Conservation (phyloP, 495 filamentous ascomycete species). For the Penicillium egyptiacum region DNA sequence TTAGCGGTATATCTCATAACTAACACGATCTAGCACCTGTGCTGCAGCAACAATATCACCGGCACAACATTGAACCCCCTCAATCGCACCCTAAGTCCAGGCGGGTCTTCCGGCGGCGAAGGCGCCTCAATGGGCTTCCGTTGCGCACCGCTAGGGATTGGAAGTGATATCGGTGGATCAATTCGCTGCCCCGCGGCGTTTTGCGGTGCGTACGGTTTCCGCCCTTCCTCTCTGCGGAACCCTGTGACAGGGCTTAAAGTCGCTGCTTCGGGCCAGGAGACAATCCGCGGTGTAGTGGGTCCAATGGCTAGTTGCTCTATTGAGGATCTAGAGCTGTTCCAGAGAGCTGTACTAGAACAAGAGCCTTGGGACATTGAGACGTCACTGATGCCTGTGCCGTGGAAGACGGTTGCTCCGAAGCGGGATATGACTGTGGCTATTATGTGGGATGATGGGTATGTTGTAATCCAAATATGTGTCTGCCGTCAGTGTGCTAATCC, state of each 20-base stretch:
- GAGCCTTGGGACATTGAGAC: constrained; percentile 66
- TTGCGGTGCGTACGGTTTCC: constrained; percentile 58
- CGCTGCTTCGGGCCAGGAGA: constrained; percentile 57
- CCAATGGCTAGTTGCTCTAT: constrained; percentile 60
- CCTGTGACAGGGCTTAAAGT: constrained; percentile 43
- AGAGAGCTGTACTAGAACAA: constrained; percentile 54
- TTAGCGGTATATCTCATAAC: neutral
- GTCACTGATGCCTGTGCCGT: constrained; percentile 57
- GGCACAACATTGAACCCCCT: constrained; percentile 63
- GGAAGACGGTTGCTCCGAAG: constrained; percentile 45
- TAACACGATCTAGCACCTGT: constrained; percentile 36
- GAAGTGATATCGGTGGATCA: constrained; percentile 65
- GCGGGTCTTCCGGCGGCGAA: constrained; percentile 69
- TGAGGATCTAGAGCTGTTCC: constrained; percentile 64
- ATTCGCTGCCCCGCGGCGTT: constrained; percentile 61
- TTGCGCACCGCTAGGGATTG: constrained; percentile 64
- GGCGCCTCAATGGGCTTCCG: constrained; percentile 62
- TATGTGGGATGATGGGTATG: constrained; percentile 64
- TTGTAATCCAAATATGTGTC: neutral
- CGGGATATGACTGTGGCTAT: constrained; percentile 63
- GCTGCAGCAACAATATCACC: constrained; percentile 61
- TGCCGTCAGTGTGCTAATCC: neutral
- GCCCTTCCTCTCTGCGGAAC: constrained; percentile 55
- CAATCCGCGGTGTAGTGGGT: constrained; percentile 60
- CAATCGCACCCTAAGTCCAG: constrained; percentile 55